Base-by-base conservation (phyloP, 441 rosid species). In the Raphanus hybrid region DNA sequence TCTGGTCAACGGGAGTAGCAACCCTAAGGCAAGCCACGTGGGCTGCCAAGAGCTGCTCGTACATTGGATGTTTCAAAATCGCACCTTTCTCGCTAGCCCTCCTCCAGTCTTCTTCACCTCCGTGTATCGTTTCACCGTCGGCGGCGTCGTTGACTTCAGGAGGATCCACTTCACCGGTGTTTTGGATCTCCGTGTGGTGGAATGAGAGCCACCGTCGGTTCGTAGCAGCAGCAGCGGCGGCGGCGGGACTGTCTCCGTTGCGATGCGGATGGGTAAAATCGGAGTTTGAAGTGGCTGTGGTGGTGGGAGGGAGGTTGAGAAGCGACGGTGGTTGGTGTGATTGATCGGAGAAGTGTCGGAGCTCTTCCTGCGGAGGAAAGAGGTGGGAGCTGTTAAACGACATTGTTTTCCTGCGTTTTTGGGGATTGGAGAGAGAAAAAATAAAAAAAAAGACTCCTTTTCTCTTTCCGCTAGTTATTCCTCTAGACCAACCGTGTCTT, bases 1-100 rank as follows among this genome's bases (percentile, higher is more conserved):
- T 80, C 89, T 96, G 99, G 85, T 96, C 97, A 37, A 96, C 97
- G 67, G 99, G 99, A 58, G 98, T 96, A 3, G 98, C 98, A 67
- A 96, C 89, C 81, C 96, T 77, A 70, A 96, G 86, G 54, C 97
- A 96, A 45, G 97, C 92, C 69, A 93, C 97, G 80, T 96, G 99
- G 27, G 97, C 94, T 7, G 94, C 87, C 69, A 96, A 75, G 69
- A 96, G 85, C 90, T 96, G 97, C 68, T 91, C 97, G 80, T 93
- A 96, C 91, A 92, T 77, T 16, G 99, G 98, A 67, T 96, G 99
- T n/a, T 88, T 69, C 77, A 96, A 74, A 81, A 96, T 88, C 79
- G 91, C 93, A 43, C 94, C 92, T 81, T 96, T 96, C 74, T 70
- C 64, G 78, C 89, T 86, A 66, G 96, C 99, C 79, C 80, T 88